Conservation (phyloP, 2,329 filamentous ascomycete species). For the Botrytis pseudocinerea region DNA sequence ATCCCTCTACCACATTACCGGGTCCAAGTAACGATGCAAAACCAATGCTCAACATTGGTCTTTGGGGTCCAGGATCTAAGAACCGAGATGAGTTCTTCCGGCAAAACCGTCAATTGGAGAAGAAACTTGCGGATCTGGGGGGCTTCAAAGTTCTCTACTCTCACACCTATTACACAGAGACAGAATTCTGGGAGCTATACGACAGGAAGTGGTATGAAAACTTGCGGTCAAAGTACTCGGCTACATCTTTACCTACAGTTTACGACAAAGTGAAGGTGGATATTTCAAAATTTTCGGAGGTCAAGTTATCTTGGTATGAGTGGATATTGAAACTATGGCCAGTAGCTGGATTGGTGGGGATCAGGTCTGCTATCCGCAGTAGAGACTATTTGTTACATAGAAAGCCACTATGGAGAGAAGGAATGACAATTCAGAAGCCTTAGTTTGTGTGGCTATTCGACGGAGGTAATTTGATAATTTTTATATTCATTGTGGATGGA, state of each 20-base stretch:
- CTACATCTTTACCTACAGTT: neutral
- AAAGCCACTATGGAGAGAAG: neutral
- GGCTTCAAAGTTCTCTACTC: neutral
- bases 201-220: neutral
- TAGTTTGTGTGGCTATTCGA: neutral
- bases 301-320: constrained; percentile 1
- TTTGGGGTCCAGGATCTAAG: neutral
- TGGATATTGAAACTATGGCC: neutral
- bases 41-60: neutral
- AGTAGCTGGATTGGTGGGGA: neutral
- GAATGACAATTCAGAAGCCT: neutral
- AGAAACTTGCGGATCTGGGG: neutral
- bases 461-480: neutral
- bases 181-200: neutral
- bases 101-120: neutral
- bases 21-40: neutral
- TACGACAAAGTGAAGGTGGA: constrained; percentile 7
- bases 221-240: neutral
- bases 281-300: neutral
- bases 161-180: constrained; percentile 3
- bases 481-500: no score
- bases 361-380: neutral
- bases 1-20: neutral
- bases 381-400: neutral
- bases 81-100: neutral